Percentiles rank a stretch among this genome's conserved stretches.
phyloP scores from a whole-genome alignment of 495 filamentous ascomycete species.

The Aspergillus leporis region DNA sequence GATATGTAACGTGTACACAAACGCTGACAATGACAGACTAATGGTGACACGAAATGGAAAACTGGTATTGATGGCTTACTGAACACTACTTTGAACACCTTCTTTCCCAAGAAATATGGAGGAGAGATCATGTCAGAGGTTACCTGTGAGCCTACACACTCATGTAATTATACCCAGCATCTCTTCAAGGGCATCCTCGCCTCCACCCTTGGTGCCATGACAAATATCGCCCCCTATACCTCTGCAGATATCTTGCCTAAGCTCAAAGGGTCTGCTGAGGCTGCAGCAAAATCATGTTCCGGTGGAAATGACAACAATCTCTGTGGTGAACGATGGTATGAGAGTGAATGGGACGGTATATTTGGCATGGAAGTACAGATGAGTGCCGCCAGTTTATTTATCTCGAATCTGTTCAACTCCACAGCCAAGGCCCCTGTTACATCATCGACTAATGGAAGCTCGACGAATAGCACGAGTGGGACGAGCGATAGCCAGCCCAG shows the following conservation, averaged over 20 bases:
- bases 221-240: conserved; percentile 60
- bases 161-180: conserved; percentile 62
- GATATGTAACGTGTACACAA: background rate
- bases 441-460: background rate
- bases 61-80: conserved; percentile 54
- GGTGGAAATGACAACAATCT: conserved; percentile 40
- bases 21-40: conserved; percentile 18
- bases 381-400: conserved; percentile 49
- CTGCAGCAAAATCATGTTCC: conserved; percentile 57
- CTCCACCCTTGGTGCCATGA: conserved; percentile 59
- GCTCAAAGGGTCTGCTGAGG: conserved; percentile 47
- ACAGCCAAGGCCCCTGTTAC: conserved; percentile 36
- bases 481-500: background rate
- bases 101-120: conserved; percentile 52
- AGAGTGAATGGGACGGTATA: conserved; percentile 36
- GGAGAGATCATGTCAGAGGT: conserved; percentile 58
- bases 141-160: conserved; percentile 60
- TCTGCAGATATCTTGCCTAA: conserved; percentile 48
- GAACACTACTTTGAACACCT: conserved; percentile 35
- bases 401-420: conserved; percentile 42
- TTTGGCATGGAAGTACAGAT: conserved; percentile 52
- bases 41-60: conserved; percentile 49
- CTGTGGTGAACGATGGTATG: conserved; percentile 47
- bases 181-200: conserved; percentile 70
- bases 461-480: background rate